Conservation (phyloP, 2,329 filamentous ascomycete species). For the Cordyceps fumosorosea region DNA sequence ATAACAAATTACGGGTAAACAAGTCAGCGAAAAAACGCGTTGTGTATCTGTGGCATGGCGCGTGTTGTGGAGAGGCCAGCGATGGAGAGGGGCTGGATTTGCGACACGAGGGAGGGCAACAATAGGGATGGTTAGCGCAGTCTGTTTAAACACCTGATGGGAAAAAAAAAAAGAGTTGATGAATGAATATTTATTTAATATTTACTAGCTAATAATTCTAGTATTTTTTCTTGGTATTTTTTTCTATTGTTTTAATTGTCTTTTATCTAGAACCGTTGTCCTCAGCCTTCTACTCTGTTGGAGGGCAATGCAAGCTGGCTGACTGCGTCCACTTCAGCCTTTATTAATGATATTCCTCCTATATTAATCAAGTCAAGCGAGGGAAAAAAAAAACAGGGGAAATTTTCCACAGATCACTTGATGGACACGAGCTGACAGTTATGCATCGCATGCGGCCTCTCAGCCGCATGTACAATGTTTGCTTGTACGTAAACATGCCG, state of each 20-base stretch:
- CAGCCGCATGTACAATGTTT: neutral
- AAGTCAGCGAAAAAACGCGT: neutral
- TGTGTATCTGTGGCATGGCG: neutral
- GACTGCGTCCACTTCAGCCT: neutral
- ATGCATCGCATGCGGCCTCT: neutral
- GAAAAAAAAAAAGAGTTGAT: neutral
- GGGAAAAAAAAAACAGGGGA: neutral
- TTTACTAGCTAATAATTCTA: neutral
- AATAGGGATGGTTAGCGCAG: neutral
- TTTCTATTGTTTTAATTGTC: neutral
- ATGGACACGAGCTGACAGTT: neutral
- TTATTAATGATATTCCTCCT: neutral
- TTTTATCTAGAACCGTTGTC: neutral
- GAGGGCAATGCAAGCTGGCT: neutral
- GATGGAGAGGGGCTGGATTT: neutral
- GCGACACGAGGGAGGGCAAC: conserved; percentile 8
- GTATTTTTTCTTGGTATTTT: neutral
- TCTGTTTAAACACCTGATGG: neutral
- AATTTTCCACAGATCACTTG: neutral
- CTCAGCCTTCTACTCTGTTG: neutral
- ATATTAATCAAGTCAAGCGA: neutral
- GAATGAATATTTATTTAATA: neutral
- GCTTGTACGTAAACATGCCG: neutral
- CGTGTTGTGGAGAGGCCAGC: no score
- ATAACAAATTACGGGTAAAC: no score